Evolutionary conservation across 2,329 filamentous ascomycete genomes (phyloP).

Genomic region (Penicillium sp.): DNA sequence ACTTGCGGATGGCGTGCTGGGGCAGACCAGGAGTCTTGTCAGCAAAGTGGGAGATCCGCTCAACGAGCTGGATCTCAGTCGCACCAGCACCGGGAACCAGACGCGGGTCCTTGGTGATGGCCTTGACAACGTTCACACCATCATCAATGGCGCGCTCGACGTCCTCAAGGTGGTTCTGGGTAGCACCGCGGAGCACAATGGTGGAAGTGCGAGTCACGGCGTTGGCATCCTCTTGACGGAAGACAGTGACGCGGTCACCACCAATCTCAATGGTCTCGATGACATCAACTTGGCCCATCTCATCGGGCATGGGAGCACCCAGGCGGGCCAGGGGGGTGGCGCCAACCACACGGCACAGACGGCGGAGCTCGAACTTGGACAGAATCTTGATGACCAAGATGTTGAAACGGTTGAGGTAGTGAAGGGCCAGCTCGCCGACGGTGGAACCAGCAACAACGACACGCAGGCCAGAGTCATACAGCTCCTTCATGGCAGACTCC

Average conservation of each 20-base stretch:
- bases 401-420: slow-evolving; percentile 96
- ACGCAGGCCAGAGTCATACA: slow-evolving; percentile 88
- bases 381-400: slow-evolving; percentile 96
- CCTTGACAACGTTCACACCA: slow-evolving; percentile 97
- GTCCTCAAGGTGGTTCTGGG: slow-evolving; percentile 97
- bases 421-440: slow-evolving; percentile 92
- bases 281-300: slow-evolving; percentile 92
- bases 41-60: slow-evolving; percentile 84
- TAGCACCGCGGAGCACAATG: slow-evolving; percentile 89
- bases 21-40: slow-evolving; percentile 90
- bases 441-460: slow-evolving; percentile 90
- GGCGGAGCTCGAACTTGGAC: slow-evolving; percentile 95
- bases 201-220: slow-evolving; percentile 91
- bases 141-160: slow-evolving; percentile 96
- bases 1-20: slow-evolving; percentile 97
- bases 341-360: slow-evolving; percentile 92
- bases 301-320: slow-evolving; percentile 98
- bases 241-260: slow-evolving; percentile 95
- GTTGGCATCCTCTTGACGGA: slow-evolving; percentile 79
- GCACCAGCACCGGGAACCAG: slow-evolving; percentile 93
- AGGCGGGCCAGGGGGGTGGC: slow-evolving; percentile 94
- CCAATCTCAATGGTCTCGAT: slow-evolving; percentile 98
- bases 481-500: slow-evolving; percentile 87
- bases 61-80: slow-evolving; percentile 89
- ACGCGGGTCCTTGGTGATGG: slow-evolving; percentile 88